Conservation (phyloP, 352 stramenopile genomes). For the Blastocystis sp. region DNA sequence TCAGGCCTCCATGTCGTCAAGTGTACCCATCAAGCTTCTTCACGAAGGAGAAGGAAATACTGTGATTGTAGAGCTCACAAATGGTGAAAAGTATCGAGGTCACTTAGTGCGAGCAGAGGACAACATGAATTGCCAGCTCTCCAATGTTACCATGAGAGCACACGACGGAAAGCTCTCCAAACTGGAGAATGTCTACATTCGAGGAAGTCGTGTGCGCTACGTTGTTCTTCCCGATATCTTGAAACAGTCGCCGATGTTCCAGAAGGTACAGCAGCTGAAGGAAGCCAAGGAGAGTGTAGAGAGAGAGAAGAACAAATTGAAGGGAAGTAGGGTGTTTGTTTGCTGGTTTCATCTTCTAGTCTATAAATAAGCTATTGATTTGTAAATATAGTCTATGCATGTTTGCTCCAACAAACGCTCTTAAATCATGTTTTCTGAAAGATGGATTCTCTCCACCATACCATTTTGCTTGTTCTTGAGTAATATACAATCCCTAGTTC, state of each 20-base stretch:
- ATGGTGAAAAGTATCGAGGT: constrained; percentile 45
- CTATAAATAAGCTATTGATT: constrained; percentile 28
- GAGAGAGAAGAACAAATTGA: constrained; percentile 61
- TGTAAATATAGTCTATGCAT: not conserved
- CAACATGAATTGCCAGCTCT: constrained; percentile 64
- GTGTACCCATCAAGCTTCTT: constrained; percentile 64
- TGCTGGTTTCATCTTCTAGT: not conserved
- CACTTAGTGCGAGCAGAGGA: constrained; percentile 55
- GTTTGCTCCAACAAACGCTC: constrained; percentile 23
- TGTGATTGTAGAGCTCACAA: constrained; percentile 56
- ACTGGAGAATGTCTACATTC: constrained; percentile 64
- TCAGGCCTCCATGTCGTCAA: constrained; percentile 1
- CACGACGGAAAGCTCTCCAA: constrained; percentile 59
- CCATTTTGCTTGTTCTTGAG: constrained; percentile 26
- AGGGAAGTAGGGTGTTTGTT: constrained; percentile 40
- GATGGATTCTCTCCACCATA: not conserved
- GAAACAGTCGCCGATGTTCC: constrained; percentile 65
- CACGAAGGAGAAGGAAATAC: constrained; percentile 65
- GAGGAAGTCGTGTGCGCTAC: constrained; percentile 62
- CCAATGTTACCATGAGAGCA: constrained; percentile 61
- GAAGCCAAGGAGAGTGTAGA: constrained; percentile 57
- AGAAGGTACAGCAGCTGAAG: constrained; percentile 64
- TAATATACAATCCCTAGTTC: not conserved
- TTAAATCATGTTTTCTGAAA: constrained; percentile 11
- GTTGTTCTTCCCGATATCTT: constrained; percentile 65